Evolutionary conservation across 768 basidiomycete species (phyloP), one percentile per base, ranked within the genome.

Genomic region (Pleurotus ostreatus): DNA sequence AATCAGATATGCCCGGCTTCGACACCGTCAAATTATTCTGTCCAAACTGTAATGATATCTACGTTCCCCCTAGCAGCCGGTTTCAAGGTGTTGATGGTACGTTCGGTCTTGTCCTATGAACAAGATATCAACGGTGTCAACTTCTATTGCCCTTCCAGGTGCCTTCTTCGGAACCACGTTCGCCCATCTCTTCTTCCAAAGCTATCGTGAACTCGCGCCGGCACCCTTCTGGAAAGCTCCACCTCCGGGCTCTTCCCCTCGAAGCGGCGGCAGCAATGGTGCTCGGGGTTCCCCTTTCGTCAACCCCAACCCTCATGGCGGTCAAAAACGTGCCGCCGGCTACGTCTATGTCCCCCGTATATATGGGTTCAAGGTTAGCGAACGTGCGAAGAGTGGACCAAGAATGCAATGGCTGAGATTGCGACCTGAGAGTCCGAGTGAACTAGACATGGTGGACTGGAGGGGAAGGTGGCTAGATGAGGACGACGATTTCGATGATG

Each of bases 101-200:
- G 85, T 73, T 41, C 49, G 9, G 25, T 22, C 49, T 48, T 34
- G 18, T 46, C 18, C 16, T 13, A n/a, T 2, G n/a, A 16, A 18
- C 49, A 26, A 3, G 7, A 12, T 13, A 34, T 16, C 13, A 5
- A 30, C 37, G 16, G 16, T 30, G 54, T 53, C 48, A 43, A 15
- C 20, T 44, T 34, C 30, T 47, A 58, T 16, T 43, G 1, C n/a
- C 22, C 26, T 22, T 15, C 22, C 60, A 98, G 95, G 96, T 60
- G 97, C 97, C 9, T 99, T 98, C 76, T 99, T 99, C 75, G 97
- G 97, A 18, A 98, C 96, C 0, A 98, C 96, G n/a, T 99, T 99
- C 70, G 80, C 95, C 1, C 94, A 98, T 65, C 79, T 99, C 22
- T 96, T 98, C 75, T 98, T 98, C 81, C 94, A 98, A 68, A 94